Base-by-base conservation (phyloP, 345 rosid species). In the Lenwebbia sp. region DNA sequence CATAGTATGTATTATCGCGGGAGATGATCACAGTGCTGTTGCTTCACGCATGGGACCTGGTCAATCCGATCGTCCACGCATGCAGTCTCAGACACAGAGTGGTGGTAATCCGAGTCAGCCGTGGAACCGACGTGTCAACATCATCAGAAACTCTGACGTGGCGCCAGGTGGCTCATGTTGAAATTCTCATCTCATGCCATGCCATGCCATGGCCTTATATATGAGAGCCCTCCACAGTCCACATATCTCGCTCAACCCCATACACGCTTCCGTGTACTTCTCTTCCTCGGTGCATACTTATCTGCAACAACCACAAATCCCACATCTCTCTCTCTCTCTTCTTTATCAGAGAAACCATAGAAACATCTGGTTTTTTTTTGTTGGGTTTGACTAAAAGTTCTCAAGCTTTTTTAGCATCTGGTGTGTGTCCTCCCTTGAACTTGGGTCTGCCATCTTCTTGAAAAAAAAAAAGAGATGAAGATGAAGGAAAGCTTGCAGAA, bases 401-500 rank as follows among this genome's bases (percentile, higher is more conserved):
- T 1, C 8, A 10, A 17, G 21, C 23, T 47, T 82, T 49, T 82
- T 47, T 0, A 25, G 52, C 1, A 49, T 49, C 40, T 7, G 83
- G 54, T 26, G 81, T 41, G 47, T 11, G 0, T 37, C 47, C 76
- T 65, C 23, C 19, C 81, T 70, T 26, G 83, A 49, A 28, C 52
- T 82, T 49, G 83, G 83, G 54, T 3, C 49, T 51, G 54, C 83
- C 83, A 13, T 51, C 25, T 47, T 49, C 83, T 82, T 47, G 47
- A 50, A 50, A 50, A 50, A 50, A 44, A 58, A 17, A 33, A 19
- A 19, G 11, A 6, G 10, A 81, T 25, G 57, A 88, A 85, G 85
- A 89, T 90, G 95, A 91, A 91, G 89, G 95, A 85, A 84, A 89
- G 33, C 65, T 47, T 70, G 21, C 90, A 85, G 85, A 97, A 94